These are phyloP conservation scores for Tolypocladium nubicola DNA, from an alignment of 2,329 filamentous ascomycete species.

Conservation along the genomic window DNA sequence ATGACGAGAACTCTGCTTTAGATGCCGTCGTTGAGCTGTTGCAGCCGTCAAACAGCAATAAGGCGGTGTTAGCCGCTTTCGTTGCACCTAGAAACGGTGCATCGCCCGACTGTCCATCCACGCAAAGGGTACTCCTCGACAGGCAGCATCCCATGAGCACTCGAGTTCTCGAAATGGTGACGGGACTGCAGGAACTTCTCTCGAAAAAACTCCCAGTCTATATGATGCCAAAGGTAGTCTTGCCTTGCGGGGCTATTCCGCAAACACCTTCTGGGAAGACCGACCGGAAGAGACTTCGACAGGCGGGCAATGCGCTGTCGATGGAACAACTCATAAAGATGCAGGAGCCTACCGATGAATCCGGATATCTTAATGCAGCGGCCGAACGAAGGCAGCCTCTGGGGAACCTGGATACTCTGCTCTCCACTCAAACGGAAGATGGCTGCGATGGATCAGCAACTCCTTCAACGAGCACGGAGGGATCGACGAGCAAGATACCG, in stretches of 20 bases:
- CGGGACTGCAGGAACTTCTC: neutral
- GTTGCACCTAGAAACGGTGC: neutral
- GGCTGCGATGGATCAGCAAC: neutral
- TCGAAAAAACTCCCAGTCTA: neutral
- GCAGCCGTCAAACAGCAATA: neutral
- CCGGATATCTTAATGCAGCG: neutral
- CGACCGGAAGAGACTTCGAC: neutral
- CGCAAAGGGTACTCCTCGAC: neutral
- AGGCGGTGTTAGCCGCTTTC: neutral
- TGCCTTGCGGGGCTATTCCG: neutral
- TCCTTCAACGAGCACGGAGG: neutral
- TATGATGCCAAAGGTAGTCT: conserved; percentile 1
- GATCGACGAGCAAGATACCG: neutral
- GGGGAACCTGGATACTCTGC: neutral
- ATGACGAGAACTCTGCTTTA: neutral
- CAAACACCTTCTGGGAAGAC: conserved; percentile 1
- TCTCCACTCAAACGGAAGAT: neutral
- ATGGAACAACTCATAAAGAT: neutral
- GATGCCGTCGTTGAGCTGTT: neutral
- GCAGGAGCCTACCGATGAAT: neutral
- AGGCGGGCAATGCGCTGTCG: neutral
- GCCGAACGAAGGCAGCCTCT: neutral
- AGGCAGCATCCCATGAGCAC: neutral
- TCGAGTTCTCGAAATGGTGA: neutral
- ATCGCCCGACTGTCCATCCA: neutral